Base-by-base conservation (phyloP, 208 protist species). In the Vickermania ingenoplastis region DNA sequence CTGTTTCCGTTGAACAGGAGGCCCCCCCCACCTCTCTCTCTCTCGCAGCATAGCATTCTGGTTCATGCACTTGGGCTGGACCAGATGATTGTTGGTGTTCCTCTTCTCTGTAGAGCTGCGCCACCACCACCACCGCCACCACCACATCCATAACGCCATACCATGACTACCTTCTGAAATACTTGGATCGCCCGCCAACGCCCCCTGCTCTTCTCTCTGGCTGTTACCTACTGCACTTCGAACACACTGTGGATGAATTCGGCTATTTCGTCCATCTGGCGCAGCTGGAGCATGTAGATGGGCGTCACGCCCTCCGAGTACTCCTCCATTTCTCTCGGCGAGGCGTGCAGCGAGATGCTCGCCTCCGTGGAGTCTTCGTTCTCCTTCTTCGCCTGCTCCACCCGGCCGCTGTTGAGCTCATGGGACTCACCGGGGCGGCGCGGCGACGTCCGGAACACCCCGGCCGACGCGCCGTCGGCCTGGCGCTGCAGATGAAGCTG, bases 211-310 rank as follows among this genome's bases (percentile, higher is more conserved):
- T n/a, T n/a, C n/a, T n/a, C n/a, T n/a, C n/a, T n/a, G n/a, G n/a
- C n/a, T n/a, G n/a, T n/a, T n/a, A 17, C 36, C 17, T 45, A 45
- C 36, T 45, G 36, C 17, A 45, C 36, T 49, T 79, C 79, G 53
- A 90, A 81, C 1, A 90, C 56, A 66, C 68, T 77, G 25, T 75
- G 69, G 58, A 90, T 83, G 62, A 90, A 90, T 26, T 86, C 78
- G 0, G 83, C 79, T 14, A 90, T 71, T 31, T 78, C 83, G 0
- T 81, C 69, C 21, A 67, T 59, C 3, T 67, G 59, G 28, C 65
- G 29, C 13, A 90, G 69, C 41, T 57, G 69, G 55, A 70, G 69
- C 59, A 27, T 24, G 3, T n/a, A 61, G 14, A 57, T 11, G 36
- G 17, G 45, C 31, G 5, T 31, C 7, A 53, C 13, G 52, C 49